Conservation (phyloP, 345 rosid species). For the Aquilaria sinensis region DNA sequence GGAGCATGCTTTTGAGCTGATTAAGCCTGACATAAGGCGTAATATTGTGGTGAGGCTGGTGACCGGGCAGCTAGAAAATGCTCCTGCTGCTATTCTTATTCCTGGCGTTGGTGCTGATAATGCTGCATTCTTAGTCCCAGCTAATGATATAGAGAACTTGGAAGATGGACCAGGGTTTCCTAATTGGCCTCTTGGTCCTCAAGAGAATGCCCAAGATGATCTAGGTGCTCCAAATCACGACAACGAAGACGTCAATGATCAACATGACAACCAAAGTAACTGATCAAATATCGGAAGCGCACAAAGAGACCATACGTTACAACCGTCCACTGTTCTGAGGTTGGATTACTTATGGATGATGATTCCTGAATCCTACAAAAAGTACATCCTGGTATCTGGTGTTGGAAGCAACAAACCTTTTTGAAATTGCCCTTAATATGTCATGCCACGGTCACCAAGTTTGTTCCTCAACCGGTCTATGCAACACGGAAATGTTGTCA, state of each 20-base stretch:
- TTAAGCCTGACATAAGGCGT: background rate
- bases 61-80: background rate
- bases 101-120: conserved; percentile 2
- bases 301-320: background rate
- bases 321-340: background rate
- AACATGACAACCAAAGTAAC: conserved; percentile 3
- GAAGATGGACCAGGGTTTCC: conserved; percentile 13
- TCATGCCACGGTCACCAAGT: no score
- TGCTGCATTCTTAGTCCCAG: background rate
- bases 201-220: conserved; percentile 9
- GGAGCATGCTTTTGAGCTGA: conserved; percentile 51
- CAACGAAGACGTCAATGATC: conserved; percentile 6
- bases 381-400: no score
- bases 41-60: conserved; percentile 6
- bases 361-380: background rate
- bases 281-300: background rate
- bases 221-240: background rate
- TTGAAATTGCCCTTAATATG: no score
- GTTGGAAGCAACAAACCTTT: no score
- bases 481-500: no score
- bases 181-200: background rate
- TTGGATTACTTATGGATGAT: background rate
- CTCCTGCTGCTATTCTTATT: background rate
- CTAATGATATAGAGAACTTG: conserved; percentile 9
- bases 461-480: no score